A percentile compares a stretch with the other conserved stretches of the same genome.
These are phyloP conservation scores for Myxozyma melibiosi DNA, from an alignment of 805 yeast genomes.

Conservation along the genomic window DNA sequence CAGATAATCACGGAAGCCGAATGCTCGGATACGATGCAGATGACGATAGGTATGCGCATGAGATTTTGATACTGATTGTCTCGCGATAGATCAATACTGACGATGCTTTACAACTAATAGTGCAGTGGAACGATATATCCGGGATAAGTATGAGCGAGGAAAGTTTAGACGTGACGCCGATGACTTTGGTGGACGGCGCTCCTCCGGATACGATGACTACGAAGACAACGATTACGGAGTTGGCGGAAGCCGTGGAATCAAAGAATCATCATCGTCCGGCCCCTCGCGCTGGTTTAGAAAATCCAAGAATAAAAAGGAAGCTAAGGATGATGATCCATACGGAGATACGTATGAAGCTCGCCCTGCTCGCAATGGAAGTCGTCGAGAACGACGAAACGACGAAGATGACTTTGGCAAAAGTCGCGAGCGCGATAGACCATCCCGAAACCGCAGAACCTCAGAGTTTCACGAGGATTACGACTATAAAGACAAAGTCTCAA, in stretches of 20 bases:
- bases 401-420: neutral
- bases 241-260: neutral
- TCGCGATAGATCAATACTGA: neutral
- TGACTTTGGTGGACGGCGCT: constrained; percentile 32
- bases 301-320: constrained; percentile 13
- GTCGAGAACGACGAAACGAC: constrained; percentile 2
- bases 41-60: constrained; percentile 40
- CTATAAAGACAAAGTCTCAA: constrained; percentile 47
- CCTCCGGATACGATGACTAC: neutral
- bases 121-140: constrained; percentile 58
- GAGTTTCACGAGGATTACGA: constrained; percentile 29
- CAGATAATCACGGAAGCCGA: constrained; percentile 61
- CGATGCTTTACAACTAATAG: neutral
- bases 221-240: constrained; percentile 3
- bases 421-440: neutral
- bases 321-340: constrained; percentile 1
- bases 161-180: constrained; percentile 49
- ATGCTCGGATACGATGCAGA: constrained; percentile 75
- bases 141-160: constrained; percentile 71
- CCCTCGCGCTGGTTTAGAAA: constrained; percentile 22
- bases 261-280: neutral
- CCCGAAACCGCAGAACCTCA: constrained; percentile 5
- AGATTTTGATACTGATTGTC: too few species aligned
- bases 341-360: constrained; percentile 1
- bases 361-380: neutral